A percentile compares a stretch with the other conserved stretches of the same genome.
Conservation (phyloP, 768 basidiomycete species). For the Leccinum imitatum region DNA sequence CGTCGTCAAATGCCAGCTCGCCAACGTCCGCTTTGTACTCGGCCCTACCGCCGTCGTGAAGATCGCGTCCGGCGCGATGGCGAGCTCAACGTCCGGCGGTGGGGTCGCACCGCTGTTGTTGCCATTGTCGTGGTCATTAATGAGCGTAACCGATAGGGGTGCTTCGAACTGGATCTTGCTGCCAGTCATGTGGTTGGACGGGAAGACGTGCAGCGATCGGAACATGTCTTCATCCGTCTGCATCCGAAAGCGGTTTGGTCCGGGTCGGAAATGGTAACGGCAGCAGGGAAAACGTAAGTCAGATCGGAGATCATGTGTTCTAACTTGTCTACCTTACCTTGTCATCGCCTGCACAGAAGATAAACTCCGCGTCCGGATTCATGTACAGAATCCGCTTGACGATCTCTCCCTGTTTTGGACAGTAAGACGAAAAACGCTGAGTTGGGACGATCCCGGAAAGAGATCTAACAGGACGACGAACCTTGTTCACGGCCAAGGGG, state of each 20-base stretch:
- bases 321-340: slow-evolving; percentile 52
- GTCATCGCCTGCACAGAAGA: slow-evolving; percentile 98
- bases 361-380: slow-evolving; percentile 91
- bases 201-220: slow-evolving; percentile 76
- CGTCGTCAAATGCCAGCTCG: slow-evolving; percentile 88
- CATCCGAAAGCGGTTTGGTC: background rate
- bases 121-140: slow-evolving; percentile 19
- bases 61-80: slow-evolving; percentile 63
- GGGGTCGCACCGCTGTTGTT: slow-evolving; percentile 17
- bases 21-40: slow-evolving; percentile 84
- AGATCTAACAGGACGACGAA: slow-evolving; percentile 15
- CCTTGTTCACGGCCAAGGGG: slow-evolving; percentile 94
- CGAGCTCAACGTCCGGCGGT: slow-evolving; percentile 57
- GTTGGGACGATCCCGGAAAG: background rate
- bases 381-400: slow-evolving; percentile 91
- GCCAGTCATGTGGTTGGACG: slow-evolving; percentile 29
- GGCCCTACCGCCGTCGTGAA: slow-evolving; percentile 96
- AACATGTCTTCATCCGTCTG: slow-evolving; percentile 99
- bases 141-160: slow-evolving; percentile 51
- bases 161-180: slow-evolving; percentile 51
- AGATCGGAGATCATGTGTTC: background rate
- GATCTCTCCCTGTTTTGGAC: slow-evolving; percentile 72
- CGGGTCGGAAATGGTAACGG: background rate
- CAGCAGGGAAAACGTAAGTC: background rate
- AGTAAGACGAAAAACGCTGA: background rate